A percentile compares a stretch with the other conserved stretches of the same genome.
Evolutionary conservation across 1,139 yeast genomes (phyloP).

Genomic region (Taiozyma sp.): DNA sequence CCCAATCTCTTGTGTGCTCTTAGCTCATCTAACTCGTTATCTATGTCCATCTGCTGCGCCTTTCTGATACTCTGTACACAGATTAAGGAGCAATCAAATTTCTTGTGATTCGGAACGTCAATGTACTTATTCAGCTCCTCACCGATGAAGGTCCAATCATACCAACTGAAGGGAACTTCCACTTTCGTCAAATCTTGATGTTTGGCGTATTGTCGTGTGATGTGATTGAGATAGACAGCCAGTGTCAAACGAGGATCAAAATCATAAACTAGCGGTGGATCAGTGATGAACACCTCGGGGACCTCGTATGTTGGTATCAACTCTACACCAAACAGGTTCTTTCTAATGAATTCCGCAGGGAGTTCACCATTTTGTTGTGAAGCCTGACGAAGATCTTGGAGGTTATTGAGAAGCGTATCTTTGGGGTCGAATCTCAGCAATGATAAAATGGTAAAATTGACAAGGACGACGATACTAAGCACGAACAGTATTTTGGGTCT

Average conservation of each 20-base stretch:
- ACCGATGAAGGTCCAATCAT: slow-evolving; percentile 47
- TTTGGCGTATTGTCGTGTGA: slow-evolving; percentile 16
- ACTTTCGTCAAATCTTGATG: slow-evolving; percentile 7
- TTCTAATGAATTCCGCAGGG: background rate
- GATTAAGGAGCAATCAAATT: slow-evolving; percentile 32
- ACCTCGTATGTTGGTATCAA: slow-evolving; percentile 1
- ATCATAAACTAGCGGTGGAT: slow-evolving; percentile 14
- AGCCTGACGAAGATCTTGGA: background rate
- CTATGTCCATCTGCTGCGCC: background rate
- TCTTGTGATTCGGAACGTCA: slow-evolving; percentile 33
- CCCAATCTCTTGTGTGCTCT: background rate
- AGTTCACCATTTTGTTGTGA: background rate
- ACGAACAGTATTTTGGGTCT: background rate
- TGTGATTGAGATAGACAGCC: slow-evolving; percentile 34
- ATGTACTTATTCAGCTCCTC: slow-evolving; percentile 40
- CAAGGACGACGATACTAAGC: background rate
- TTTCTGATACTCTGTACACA: slow-evolving; percentile 8
- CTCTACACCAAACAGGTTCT: background rate
- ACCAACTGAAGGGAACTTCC: slow-evolving; percentile 50
- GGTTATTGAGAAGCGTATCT: background rate
- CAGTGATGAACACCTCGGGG: slow-evolving; percentile 4
- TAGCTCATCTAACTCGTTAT: background rate
- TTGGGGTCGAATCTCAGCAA: background rate
- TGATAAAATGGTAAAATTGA: background rate
- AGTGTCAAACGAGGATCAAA: slow-evolving; percentile 49